Evolutionary conservation across 2,329 filamentous ascomycete species (phyloP).

Genomic region (Claviceps quebecensis): DNA sequence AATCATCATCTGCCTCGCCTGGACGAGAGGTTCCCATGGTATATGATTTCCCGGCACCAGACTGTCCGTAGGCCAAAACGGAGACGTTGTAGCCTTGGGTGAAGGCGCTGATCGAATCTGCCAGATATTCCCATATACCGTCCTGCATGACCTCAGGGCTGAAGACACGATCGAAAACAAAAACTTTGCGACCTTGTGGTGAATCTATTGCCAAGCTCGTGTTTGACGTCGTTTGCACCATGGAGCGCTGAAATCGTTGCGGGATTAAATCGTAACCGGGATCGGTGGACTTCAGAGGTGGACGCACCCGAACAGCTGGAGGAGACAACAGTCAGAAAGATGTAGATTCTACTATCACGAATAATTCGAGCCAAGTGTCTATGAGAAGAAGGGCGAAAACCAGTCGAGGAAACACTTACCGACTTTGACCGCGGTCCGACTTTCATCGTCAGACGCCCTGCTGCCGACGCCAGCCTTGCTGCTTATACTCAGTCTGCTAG

Average conservation of each 20-base stretch:
- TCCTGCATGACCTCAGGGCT: slow-evolving; percentile 70
- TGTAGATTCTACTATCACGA: neutral
- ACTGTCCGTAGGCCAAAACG: slow-evolving; percentile 91
- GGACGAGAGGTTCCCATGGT: slow-evolving; percentile 96
- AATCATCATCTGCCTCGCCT: slow-evolving; percentile 53
- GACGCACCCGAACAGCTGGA: slow-evolving; percentile 81
- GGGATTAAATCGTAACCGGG: slow-evolving; percentile 92
- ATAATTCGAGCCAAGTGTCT: too few relatives aligned
- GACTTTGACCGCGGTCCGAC: slow-evolving; percentile 87
- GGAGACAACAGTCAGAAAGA: neutral
- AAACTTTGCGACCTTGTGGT: slow-evolving; percentile 82
- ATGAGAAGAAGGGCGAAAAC: neutral
- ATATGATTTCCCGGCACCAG: slow-evolving; percentile 93
- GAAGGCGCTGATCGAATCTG: slow-evolving; percentile 80
- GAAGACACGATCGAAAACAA: slow-evolving; percentile 94
- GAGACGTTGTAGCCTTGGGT: slow-evolving; percentile 98
- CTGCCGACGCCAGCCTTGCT: slow-evolving; percentile 66
- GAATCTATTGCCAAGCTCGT: slow-evolving; percentile 83
- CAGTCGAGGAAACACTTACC: slow-evolving; percentile 41
- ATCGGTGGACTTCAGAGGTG: slow-evolving; percentile 67
- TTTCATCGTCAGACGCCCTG: slow-evolving; percentile 78
- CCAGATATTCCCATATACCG: slow-evolving; percentile 86
- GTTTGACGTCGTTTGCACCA: slow-evolving; percentile 76
- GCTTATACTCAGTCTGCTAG: slow-evolving; percentile 72
- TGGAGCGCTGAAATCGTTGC: slow-evolving; percentile 84